Evolutionary conservation across 345 rosid species (phyloP).

Genomic region (Eucalyptus guilfoylei): DNA sequence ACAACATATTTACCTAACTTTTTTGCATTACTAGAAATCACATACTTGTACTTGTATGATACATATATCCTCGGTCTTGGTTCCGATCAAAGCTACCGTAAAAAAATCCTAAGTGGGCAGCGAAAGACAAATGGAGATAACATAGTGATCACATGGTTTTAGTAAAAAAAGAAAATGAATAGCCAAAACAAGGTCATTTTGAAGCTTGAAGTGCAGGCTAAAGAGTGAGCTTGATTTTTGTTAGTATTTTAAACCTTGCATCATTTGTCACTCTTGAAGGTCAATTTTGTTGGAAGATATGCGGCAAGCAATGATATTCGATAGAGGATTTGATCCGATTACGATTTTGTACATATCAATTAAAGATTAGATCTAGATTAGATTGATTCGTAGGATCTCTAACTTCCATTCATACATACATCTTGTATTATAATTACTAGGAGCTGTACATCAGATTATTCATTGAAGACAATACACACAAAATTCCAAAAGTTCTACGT

Average conservation of each 20-base stretch:
- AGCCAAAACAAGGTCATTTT: background rate
- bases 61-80: background rate
- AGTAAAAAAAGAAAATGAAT: background rate
- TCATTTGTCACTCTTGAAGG: background rate
- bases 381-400: too few species aligned
- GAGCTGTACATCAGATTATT: too few species aligned
- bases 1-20: rapidly evolving
- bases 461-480: too few species aligned
- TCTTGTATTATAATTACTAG: too few species aligned
- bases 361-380: too few species aligned
- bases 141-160: rapidly evolving
- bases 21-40: background rate
- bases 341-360: too few species aligned
- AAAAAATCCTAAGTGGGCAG: background rate
- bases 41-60: background rate
- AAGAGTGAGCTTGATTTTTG: background rate
- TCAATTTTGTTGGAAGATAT: background rate
- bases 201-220: background rate
- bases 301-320: too few species aligned
- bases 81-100: background rate
- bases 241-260: background rate
- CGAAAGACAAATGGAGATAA: background rate
- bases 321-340: too few species aligned
- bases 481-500: too few species aligned
- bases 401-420: too few species aligned